Percentiles rank a stretch among this genome's conserved stretches.
Conservation (phyloP, 2,329 filamentous ascomycete species). For the Lachnellula cervina region DNA sequence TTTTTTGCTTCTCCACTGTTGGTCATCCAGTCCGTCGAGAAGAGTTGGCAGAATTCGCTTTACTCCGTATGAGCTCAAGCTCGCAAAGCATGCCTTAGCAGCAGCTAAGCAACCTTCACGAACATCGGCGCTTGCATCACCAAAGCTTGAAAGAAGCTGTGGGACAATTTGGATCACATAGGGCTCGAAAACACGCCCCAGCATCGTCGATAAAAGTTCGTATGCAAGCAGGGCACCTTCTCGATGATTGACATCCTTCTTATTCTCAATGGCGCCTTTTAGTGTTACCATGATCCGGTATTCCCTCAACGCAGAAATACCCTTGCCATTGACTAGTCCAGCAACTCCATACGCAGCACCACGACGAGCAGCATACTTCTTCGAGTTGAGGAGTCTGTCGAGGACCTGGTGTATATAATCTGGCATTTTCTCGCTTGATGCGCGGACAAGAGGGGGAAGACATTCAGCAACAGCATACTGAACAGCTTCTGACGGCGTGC, state of each 20-base stretch:
- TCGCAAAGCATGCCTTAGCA: constrained; percentile 90
- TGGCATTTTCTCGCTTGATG: constrained; percentile 70
- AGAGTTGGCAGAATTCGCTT: constrained; percentile 90
- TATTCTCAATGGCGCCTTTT: constrained; percentile 82
- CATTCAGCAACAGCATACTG: constrained; percentile 96
- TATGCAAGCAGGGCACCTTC: constrained; percentile 87
- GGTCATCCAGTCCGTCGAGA: constrained; percentile 85
- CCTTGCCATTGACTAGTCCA: constrained; percentile 83
- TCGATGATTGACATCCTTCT: constrained; percentile 83
- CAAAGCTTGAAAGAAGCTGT: constrained; percentile 82
- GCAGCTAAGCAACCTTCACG: constrained; percentile 89
- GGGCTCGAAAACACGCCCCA: constrained; percentile 88
- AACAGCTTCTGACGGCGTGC: constrained; percentile 92
- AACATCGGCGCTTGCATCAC: constrained; percentile 82
- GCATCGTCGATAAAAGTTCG: constrained; percentile 79
- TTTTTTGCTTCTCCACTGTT: constrained; percentile 98
- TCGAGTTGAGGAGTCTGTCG: constrained; percentile 76
- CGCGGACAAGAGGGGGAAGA: constrained; percentile 81
- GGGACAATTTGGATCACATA: constrained; percentile 96
- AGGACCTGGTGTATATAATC: constrained; percentile 78
- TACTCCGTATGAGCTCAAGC: constrained; percentile 90
- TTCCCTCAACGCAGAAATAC: constrained; percentile 75
- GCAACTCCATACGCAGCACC: constrained; percentile 93
- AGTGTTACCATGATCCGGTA: constrained; percentile 81
- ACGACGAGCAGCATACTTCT: constrained; percentile 87